Conservation (phyloP, 805 yeast species). For the Starmera amethionina region DNA sequence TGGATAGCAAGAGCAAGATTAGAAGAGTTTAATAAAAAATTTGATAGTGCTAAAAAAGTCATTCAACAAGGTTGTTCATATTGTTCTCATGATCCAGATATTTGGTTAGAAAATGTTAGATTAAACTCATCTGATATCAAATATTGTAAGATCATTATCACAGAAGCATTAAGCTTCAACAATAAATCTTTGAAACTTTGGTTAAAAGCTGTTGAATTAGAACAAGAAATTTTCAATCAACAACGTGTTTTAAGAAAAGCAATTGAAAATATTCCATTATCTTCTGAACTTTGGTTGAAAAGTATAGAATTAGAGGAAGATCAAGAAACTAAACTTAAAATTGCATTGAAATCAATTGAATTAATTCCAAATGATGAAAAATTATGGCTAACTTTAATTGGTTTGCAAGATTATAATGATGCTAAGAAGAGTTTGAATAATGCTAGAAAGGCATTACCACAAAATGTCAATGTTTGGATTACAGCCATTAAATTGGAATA, state of each 20-base stretch:
- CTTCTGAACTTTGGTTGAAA: slow-evolving; percentile 56
- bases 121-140: slow-evolving; percentile 37
- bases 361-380: slow-evolving; percentile 54
- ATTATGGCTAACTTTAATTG: slow-evolving; percentile 55
- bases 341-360: slow-evolving; percentile 58
- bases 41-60: slow-evolving; percentile 43
- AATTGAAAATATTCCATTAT: slow-evolving; percentile 50
- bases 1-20: slow-evolving; percentile 84
- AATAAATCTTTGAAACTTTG: slow-evolving; percentile 56
- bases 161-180: slow-evolving; percentile 53
- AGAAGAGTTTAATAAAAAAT: slow-evolving; percentile 56
- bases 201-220: slow-evolving; percentile 62
- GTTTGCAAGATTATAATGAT: slow-evolving; percentile 30
- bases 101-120: slow-evolving; percentile 78
- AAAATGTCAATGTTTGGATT: slow-evolving; percentile 52
- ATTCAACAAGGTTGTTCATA: slow-evolving; percentile 67
- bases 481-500: slow-evolving; percentile 65
- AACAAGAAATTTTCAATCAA: slow-evolving; percentile 43
- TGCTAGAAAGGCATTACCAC: slow-evolving; percentile 48
- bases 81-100: slow-evolving; percentile 56
- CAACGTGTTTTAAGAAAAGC: slow-evolving; percentile 61
- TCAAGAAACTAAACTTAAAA: slow-evolving; percentile 34
- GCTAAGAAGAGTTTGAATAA: slow-evolving; percentile 46
- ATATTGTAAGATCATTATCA: slow-evolving; percentile 46
- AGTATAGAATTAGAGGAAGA: slow-evolving; percentile 53